Evolutionary conservation across 2,329 filamentous ascomycete species (phyloP).

Genomic region (Hypoxylon sp.): DNA sequence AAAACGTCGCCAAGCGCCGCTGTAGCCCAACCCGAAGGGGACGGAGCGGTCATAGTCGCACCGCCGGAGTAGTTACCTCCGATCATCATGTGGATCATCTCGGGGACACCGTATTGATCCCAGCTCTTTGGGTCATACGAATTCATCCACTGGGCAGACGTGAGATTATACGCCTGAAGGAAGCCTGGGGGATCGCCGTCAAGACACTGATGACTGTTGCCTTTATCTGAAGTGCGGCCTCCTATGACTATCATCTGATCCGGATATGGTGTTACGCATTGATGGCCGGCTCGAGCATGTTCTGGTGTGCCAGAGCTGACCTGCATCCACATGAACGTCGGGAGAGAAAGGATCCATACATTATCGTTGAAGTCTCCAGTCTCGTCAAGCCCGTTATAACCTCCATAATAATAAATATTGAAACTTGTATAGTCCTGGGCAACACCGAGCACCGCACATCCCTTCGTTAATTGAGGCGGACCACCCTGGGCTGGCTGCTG

Average conservation of each 20-base stretch:
- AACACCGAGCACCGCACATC: constrained; percentile 81
- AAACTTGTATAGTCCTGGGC: constrained; percentile 80
- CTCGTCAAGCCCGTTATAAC: constrained; percentile 71
- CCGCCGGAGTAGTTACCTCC: constrained; percentile 76
- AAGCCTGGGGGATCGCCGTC: constrained; percentile 59
- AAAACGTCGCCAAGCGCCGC: constrained; percentile 68
- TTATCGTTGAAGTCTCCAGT: constrained; percentile 68
- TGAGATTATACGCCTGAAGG: constrained; percentile 80
- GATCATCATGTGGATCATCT: constrained; percentile 73
- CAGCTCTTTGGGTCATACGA: constrained; percentile 76
- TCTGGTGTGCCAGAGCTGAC: constrained; percentile 59
- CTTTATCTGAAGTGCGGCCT: constrained; percentile 66
- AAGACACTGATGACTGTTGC: constrained; percentile 60
- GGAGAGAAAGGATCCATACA: constrained; percentile 85
- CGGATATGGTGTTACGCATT: constrained; percentile 81
- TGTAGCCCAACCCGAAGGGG: constrained; percentile 69
- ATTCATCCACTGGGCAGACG: constrained; percentile 76
- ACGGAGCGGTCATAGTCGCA: constrained; percentile 77
- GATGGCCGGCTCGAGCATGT: constrained; percentile 79
- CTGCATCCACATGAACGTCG: constrained; percentile 83
- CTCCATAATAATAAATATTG: constrained; percentile 89
- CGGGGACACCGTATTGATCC: constrained; percentile 78
- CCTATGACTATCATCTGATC: constrained; percentile 86
- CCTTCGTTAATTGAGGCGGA: constrained; percentile 70
- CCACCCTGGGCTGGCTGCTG: constrained; percentile 75